Evolutionary conservation across 441 rosid genomes (phyloP).

Genomic region (Gossypium davidsonii): DNA sequence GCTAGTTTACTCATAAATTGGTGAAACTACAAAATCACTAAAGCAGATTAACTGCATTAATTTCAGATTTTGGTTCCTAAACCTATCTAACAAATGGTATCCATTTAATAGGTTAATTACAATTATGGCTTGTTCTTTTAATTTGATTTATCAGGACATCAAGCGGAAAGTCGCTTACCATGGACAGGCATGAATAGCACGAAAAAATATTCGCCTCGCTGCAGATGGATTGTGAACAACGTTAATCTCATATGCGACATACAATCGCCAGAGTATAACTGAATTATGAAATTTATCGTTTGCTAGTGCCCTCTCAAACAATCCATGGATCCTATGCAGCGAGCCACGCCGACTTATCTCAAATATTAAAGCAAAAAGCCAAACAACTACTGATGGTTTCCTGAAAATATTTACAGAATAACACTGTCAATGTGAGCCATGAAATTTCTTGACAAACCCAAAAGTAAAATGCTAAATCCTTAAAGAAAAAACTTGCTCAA

Average conservation of each 20-base stretch:
- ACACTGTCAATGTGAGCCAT: conserved; percentile 7
- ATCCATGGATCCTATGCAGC: conserved; percentile 63
- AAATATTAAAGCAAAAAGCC: conserved; percentile 77
- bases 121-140: not conserved
- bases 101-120: not conserved
- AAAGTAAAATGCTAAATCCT: not conserved
- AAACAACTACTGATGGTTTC: conserved; percentile 64
- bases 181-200: conserved; percentile 92
- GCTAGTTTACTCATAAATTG: not conserved
- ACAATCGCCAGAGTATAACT: conserved; percentile 79
- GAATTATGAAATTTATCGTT: conserved; percentile 48
- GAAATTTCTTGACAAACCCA: not conserved
- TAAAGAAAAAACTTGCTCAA: not conserved
- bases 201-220: conserved; percentile 72
- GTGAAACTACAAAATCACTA: not conserved
- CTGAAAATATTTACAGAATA: conserved; percentile 29
- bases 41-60: not conserved
- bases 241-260: conserved; percentile 73
- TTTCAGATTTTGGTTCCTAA: not conserved
- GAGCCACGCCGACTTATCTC: conserved; percentile 73
- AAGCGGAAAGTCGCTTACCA: conserved; percentile 43
- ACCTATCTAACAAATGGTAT: not conserved
- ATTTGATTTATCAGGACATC: not conserved
- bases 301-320: conserved; percentile 85
- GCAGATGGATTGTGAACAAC: conserved; percentile 51